These are phyloP conservation scores for Hippophae tibetana DNA, from an alignment of 306 rosid genomes.

Conservation along the genomic window DNA sequence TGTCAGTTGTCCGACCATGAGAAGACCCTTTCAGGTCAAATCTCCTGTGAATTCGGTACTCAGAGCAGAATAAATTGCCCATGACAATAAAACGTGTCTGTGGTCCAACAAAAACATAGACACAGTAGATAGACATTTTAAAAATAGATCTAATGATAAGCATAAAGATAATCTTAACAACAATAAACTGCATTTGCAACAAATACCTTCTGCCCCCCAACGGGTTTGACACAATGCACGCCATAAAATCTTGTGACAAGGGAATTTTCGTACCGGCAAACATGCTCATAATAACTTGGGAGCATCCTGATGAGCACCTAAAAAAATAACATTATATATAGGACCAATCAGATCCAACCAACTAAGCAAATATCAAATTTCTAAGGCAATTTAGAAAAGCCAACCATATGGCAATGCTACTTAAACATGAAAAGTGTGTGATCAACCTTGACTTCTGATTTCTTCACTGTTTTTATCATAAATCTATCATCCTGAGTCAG, in stretches of 20 bases:
- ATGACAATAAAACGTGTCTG: conserved; percentile 97
- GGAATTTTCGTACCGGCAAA: conserved; percentile 59
- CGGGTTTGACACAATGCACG: conserved; percentile 92
- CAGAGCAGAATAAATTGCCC: conserved; percentile 98
- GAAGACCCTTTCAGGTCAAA: conserved; percentile 96
- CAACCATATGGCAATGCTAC: background rate
- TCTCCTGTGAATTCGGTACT: conserved; percentile 82
- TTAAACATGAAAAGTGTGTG: conserved; percentile 1
- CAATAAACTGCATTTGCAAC: background rate
- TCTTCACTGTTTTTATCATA: conserved; percentile 92
- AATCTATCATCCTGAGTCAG: conserved; percentile 90
- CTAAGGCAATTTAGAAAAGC: background rate
- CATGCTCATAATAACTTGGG: conserved; percentile 63
- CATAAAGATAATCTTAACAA: background rate
- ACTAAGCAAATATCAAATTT: background rate
- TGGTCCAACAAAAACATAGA: conserved; percentile 15
- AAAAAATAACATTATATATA: conserved; percentile 7
- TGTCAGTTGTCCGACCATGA: conserved; percentile 80
- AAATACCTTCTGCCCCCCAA: conserved; percentile 85
- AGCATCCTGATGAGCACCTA: conserved; percentile 96
- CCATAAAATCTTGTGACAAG: conserved; percentile 91
- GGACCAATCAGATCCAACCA: background rate
- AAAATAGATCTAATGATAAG: background rate
- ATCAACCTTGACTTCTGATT: conserved; percentile 91
- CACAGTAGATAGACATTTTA: background rate